Evolutionary conservation across 2,329 filamentous ascomycete species (phyloP).

Genomic region (Fusarium equiseti): DNA sequence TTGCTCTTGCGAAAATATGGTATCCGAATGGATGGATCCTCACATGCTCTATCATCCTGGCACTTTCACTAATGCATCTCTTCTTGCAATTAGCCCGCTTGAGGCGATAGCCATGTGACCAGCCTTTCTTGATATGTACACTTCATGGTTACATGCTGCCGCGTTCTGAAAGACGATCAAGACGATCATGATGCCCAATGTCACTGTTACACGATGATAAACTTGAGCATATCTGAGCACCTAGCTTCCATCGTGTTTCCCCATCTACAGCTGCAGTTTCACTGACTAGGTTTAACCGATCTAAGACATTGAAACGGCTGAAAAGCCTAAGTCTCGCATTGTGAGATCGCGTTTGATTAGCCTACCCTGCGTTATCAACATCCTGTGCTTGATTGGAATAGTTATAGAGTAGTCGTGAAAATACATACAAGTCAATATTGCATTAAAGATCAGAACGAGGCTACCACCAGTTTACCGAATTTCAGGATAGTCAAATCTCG

Average conservation of each 20-base stretch:
- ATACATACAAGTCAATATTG: not conserved
- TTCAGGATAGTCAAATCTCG: not conserved
- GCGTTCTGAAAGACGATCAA: not conserved
- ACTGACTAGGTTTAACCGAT: too few species aligned
- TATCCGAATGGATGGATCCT: conserved; percentile 9
- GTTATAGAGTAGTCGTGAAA: not conserved
- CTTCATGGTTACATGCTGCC: not conserved
- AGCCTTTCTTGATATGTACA: not conserved
- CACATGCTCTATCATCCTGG: conserved; percentile 20
- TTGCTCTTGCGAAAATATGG: conserved; percentile 1
- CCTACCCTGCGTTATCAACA: not conserved
- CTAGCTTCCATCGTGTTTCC: not conserved
- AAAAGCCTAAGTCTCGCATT: not conserved
- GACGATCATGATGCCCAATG: conserved; percentile 14
- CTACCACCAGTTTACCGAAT: not conserved
- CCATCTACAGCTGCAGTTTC: not conserved
- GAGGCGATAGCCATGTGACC: conserved; percentile 26
- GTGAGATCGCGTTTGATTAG: not conserved
- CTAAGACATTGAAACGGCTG: not conserved
- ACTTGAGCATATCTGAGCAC: not conserved
- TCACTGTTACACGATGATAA: not conserved
- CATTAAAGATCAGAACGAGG: not conserved
- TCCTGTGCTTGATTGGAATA: not conserved
- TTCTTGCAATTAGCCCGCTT: conserved; percentile 22
- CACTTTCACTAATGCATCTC: not conserved